phyloP scores from a whole-genome alignment of 768 basidiomycete genomes.

The Trametes cinnabarina region DNA sequence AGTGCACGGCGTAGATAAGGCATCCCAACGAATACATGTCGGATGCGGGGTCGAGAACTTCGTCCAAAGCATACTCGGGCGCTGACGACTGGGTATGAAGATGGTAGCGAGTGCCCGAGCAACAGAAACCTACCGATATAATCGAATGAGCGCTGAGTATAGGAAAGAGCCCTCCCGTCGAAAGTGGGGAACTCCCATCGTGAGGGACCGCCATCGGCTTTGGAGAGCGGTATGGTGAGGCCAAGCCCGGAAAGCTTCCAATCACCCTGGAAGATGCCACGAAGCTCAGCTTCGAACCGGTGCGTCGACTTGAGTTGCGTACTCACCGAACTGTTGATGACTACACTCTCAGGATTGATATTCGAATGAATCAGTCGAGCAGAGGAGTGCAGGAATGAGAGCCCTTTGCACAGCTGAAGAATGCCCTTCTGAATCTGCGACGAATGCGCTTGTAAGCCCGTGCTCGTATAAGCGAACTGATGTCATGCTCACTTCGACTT shows the following conservation, averaged over 20 bases:
- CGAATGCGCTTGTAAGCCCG: not conserved
- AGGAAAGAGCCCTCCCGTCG: slow-evolving; percentile 74
- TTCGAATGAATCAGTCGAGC: slow-evolving; percentile 93
- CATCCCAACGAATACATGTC: slow-evolving; percentile 95
- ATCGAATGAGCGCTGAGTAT: slow-evolving; percentile 90
- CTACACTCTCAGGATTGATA: slow-evolving; percentile 78
- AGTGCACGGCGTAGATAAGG: slow-evolving; percentile 88
- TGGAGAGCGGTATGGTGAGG: slow-evolving; percentile 73
- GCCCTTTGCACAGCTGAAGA: slow-evolving; percentile 86
- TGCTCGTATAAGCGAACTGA: not conserved
- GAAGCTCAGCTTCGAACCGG: too few species aligned
- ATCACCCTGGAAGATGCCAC: slow-evolving; percentile 64
- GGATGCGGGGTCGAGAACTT: slow-evolving; percentile 78
- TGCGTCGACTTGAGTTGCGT: too few species aligned
- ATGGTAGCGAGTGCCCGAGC: too few species aligned
- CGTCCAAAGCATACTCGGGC: slow-evolving; percentile 93
- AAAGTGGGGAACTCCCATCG: slow-evolving; percentile 90
- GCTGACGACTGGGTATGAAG: slow-evolving; percentile 45
- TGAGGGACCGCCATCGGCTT: slow-evolving; percentile 66
- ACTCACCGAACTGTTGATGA: slow-evolving; percentile 85
- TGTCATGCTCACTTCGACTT: slow-evolving; percentile 75
- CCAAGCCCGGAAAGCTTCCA: slow-evolving; percentile 96
- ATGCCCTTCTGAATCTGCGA: slow-evolving; percentile 92
- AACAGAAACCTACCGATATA: slow-evolving; percentile 69
- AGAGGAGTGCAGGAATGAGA: slow-evolving; percentile 87